Evolutionary conservation across 2,329 filamentous ascomycete genomes (phyloP), one percentile per base, ranked within the genome.

Genomic region (Sordariomycetes sp.): DNA sequence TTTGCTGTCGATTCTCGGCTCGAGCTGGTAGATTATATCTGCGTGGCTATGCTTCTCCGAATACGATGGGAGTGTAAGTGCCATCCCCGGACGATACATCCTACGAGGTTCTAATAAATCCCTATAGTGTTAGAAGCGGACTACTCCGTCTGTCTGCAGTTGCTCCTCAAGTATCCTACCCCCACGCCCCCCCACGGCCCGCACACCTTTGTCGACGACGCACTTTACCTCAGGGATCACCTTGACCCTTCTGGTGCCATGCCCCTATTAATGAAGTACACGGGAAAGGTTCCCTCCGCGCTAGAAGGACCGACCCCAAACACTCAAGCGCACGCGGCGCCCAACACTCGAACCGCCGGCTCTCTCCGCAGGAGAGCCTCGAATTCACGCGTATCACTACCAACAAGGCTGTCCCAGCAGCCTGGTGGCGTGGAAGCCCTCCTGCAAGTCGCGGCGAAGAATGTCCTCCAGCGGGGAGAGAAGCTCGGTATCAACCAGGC

Each of bases 41-140:
- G 92, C 64, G 85, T 97, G 56, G 87, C 91, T 6, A 97, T 99
- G 92, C 76, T 99, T 25, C 76, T 99, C 53, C 83, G 94, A 55
- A 90, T 97, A 64, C 84, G 93, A 59, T 97, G 92, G 92, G 83
- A 92, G 64, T 75, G 89, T 94, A 74, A 76, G 87, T 72, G 35
- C 18, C 25, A 53, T 24, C n/a, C 37, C 20, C 20, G 3, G n/a
- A 22, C 55, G 10, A 10, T 40, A n/a, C 14, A 1, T 14, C 16
- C 14, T 22, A 18, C n/a, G 25, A 32, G 18, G 57, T 51, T 54
- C 68, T 73, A 59, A 72, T 62, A 24, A 7, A 6, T 46, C 25
- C 22, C 18, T 60, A 5, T 61, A 91, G 88, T 99, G 40, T 74
- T 97, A 28, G 84, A 90, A 62, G 86, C 89, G 14, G 93, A 97